Base-by-base conservation (phyloP, 768 basidiomycete genomes). In the Fibroporia radiculosa region DNA sequence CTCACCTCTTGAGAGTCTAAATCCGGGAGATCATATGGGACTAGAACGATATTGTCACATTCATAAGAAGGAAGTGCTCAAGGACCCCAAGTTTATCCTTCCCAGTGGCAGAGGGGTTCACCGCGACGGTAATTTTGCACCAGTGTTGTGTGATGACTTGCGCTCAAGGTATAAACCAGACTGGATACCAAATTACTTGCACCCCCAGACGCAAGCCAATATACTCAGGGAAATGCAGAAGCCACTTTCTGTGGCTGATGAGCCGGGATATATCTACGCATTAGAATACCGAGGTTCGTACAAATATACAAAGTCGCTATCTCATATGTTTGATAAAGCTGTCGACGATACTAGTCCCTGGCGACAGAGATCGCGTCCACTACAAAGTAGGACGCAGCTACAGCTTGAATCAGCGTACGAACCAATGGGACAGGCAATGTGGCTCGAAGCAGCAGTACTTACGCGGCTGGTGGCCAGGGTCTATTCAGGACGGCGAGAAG, bases 371-470 rank as follows among this genome's bases (percentile, higher is more conserved):
- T 26, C 62, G 68, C 6, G 65, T 86, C 49, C 75, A 79, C 53
- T 69, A 89, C 52, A 90, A 92, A 68, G 84, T 90, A 20, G 90
- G 89, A 13, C 76, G 88, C 26, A 72, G 89, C 1, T 73, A 75
- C 27, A 88, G 88, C 58, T 71, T 89, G 19, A 73, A 70, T 24
- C 82, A 81, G 53, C 71, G 89, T 24, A 70, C 89, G 36, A 78
- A 82, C 56, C 73, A 92, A 53, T 91, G 89, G 89, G 71, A 71
- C 18, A 89, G 83, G 53, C 84, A 87, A 53, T 92, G 89, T 48
- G 76, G 76, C 3, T 85, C 84, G 6, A 85, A 83, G 59, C 75
- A 80, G 52, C 84, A 82, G 41, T 73, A 87, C 28, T 63, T 85
- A 13, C 73, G 84, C 34, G 86, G 85, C 1, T 84, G 74, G 66